Evolutionary conservation across 2,329 filamentous ascomycete genomes (phyloP).

Genomic region (Talaromyces rugulosus): DNA sequence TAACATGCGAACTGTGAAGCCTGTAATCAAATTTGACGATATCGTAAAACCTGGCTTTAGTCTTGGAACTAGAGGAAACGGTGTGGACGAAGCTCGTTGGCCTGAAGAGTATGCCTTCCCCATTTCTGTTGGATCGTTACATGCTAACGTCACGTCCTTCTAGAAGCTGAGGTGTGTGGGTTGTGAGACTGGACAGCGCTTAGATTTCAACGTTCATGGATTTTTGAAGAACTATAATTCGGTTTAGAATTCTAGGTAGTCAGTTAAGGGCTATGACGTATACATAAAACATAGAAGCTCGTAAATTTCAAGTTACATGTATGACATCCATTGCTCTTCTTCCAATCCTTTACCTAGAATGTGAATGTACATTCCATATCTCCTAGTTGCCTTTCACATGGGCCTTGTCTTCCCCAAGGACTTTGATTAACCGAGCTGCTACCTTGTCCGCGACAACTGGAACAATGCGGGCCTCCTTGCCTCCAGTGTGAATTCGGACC

Average conservation of each 20-base stretch:
- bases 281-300: background rate
- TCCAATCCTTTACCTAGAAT: background rate
- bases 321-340: background rate
- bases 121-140: background rate
- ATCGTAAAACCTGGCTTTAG: constrained; percentile 43
- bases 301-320: background rate
- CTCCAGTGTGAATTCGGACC: background rate
- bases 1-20: constrained; percentile 40
- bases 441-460: background rate
- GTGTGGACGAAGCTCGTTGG: constrained; percentile 47
- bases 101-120: constrained; percentile 31
- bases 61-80: constrained; percentile 49
- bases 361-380: background rate
- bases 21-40: constrained; percentile 40
- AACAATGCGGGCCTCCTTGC: background rate
- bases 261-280: background rate
- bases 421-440: background rate
- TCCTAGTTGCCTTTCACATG: background rate
- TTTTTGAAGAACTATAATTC: background rate
- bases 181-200: too few species aligned
- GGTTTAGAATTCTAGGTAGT: background rate
- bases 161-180: background rate
- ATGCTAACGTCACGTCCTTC: background rate
- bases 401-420: background rate
- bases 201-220: background rate